Conservation (phyloP, 768 basidiomycete species). For the Tylopilus felleus region DNA sequence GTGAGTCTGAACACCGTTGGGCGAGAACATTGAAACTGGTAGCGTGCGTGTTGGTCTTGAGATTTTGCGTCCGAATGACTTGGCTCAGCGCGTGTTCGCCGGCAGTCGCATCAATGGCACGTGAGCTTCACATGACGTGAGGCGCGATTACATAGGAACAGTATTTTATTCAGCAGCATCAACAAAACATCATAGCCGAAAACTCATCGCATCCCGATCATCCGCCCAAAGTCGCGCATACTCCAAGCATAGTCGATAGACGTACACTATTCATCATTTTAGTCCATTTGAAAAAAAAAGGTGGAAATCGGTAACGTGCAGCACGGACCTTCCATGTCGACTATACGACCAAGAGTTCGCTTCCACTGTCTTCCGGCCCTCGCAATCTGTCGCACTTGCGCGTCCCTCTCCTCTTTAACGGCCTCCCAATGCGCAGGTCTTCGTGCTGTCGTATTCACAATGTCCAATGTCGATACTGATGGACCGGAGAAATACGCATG, state of each 20-base stretch:
- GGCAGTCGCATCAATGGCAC: too few species aligned
- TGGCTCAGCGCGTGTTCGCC: too few species aligned
- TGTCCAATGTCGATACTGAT: slow-evolving; percentile 52
- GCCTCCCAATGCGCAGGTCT: slow-evolving; percentile 28
- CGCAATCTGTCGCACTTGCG: slow-evolving; percentile 75
- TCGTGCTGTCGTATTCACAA: slow-evolving; percentile 48
- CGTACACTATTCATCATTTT: slow-evolving; percentile 53
- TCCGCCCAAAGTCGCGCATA: slow-evolving; percentile 87
- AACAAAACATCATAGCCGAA: slow-evolving; percentile 20
- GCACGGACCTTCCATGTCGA: slow-evolving; percentile 88
- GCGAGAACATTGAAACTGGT: too few species aligned
- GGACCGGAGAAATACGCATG: slow-evolving; percentile 91
- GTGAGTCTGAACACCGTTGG: too few species aligned
- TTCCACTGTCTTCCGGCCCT: slow-evolving; percentile 94
- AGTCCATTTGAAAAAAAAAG: neutral
- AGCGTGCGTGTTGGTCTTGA: too few species aligned
- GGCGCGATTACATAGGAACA: too few species aligned
- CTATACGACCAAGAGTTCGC: slow-evolving; percentile 69
- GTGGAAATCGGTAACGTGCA: too few species aligned
- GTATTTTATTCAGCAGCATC: too few species aligned
- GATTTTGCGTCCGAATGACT: too few species aligned
- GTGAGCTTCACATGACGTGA: too few species aligned
- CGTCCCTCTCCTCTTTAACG: slow-evolving; percentile 59
- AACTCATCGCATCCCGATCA: slow-evolving; percentile 71
- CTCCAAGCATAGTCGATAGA: slow-evolving; percentile 84